Base-by-base conservation (phyloP, 1,139 yeast genomes). In the Sugiyamaella grinbergsii region DNA sequence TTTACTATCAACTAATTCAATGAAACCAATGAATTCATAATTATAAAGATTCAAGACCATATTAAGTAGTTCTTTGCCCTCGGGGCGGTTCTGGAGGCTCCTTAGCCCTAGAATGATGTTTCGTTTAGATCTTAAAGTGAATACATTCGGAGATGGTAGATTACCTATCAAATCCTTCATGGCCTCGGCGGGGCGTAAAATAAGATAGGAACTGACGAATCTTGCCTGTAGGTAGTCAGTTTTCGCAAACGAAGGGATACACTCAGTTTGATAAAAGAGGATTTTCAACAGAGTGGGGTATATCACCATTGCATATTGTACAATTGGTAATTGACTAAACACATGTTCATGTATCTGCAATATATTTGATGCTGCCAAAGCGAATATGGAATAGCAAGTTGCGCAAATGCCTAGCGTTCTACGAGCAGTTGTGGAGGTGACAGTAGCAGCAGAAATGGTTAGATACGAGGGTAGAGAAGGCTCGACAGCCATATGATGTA, bases 301-400 rank as follows among this genome's bases (percentile, higher is more conserved):
- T 37, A 77, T 60, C 54, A 72, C 67, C n/a, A 53, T 51, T 7
- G 81, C 67, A 60, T 79, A 82, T 41, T 61, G 63, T 11, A 74
- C 76, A 5, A 80, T 60, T 0, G 80, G 73, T 60, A 78, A 37
- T 24, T 43, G 47, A 6, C 34, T 33, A 24, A 36, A 43, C 8
- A 26, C 78, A 7, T 64, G 53, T 3, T 79, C 75, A 5, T 79
- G 81, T 50, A 75, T 62, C 42, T 71, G 71, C 52, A 71, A 19
- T 2, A 51, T 40, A 19, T 40, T 49, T 11, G 55, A 48, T 16
- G 54, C 54, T 5, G 51, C 52, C 29, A 53, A 31, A 5, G 54
- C 54, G 28, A 47, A 37, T 8, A 49, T 47, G 7, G 53, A 42
- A 15, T 50, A 46, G 26, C 50, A 39, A 6, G 44, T 44, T 5